Base-by-base conservation (phyloP, 768 basidiomycete genomes). In the Suillus subluteus region DNA sequence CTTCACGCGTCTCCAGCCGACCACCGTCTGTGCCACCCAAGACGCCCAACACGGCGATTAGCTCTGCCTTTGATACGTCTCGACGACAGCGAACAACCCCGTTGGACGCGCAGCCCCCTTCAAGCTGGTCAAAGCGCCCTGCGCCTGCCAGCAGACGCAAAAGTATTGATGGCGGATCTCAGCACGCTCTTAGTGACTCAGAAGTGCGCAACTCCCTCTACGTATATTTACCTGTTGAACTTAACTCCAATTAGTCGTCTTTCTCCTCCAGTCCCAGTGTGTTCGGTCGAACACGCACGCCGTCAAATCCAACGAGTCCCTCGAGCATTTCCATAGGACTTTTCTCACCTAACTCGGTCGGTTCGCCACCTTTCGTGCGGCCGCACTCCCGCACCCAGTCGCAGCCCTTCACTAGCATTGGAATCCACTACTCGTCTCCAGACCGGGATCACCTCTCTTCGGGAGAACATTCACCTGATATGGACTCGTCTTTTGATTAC, bases 41-140 rank as follows among this genome's bases (percentile, higher is more conserved):
- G 68, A 84, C 86, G 5, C 83, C 83, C 46, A 63, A 68, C 71
- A 77, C 76, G 50, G 77, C 83, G 41, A 71, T 69, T 1, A 70
- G 76, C 0, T 92, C 91, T 0, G 87, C 87, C 4, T 90, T 94
- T 69, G 92, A 94, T 71, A 82, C 85, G 0, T 84, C 89, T 56
- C 82, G 85, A 38, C 79, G 93, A 66, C 91, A 92, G 73, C 85
- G 93, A 23, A 83, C 91, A 11, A 88, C 88, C 0, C 93, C 92
- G 0, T 78, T 93, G 2, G 75, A 74, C 4, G 79, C 75, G 63
- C 80, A 75, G 35, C 86, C 90, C 1, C 93, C 93, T 0, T 92
- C 92, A 3, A 93, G 90, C 70, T 94, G 92, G 90, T 73, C 84
- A 37, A 89, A 87, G 68, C 86, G 90, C 4, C 91, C 91, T 5